Evolutionary conservation across 306 rosid genomes (phyloP).

Genomic region (Arachis stenosperma): DNA sequence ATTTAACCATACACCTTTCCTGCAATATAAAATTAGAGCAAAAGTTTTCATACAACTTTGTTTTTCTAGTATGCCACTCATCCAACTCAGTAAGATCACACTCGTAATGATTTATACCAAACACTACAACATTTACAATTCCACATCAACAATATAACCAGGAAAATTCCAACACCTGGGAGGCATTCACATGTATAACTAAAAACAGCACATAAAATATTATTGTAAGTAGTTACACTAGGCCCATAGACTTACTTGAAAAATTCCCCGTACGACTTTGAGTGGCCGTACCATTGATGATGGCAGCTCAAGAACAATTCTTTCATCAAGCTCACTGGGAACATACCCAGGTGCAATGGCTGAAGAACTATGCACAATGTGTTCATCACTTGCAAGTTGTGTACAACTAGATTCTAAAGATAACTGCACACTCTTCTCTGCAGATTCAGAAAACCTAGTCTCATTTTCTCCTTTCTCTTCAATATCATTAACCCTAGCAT

Average conservation of each 20-base stretch:
- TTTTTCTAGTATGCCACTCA: neutral
- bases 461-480: slow-evolving; percentile 51
- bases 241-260: slow-evolving; percentile 67
- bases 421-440: slow-evolving; percentile 54
- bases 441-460: slow-evolving; percentile 54
- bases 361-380: slow-evolving; percentile 61
- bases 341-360: slow-evolving; percentile 78
- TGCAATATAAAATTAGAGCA: slow-evolving; percentile 5
- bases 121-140: slow-evolving; percentile 9
- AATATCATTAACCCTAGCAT: slow-evolving; percentile 47
- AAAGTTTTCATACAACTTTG: slow-evolving; percentile 11
- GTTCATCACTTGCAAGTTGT: slow-evolving; percentile 60
- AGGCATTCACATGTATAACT: slow-evolving; percentile 20
- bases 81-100: slow-evolving; percentile 24
- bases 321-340: slow-evolving; percentile 89
- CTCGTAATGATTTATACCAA: neutral
- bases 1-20: slow-evolving; percentile 6
- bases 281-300: slow-evolving; percentile 92
- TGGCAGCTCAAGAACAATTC: slow-evolving; percentile 86
- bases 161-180: slow-evolving; percentile 5
- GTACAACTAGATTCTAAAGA: slow-evolving; percentile 51
- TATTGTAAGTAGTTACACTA: slow-evolving; percentile 14
- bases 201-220: slow-evolving; percentile 14
- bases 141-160: slow-evolving; percentile 18
- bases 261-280: slow-evolving; percentile 76